These are phyloP conservation scores for Colletotrichum filicis DNA, from an alignment of 2,329 filamentous ascomycete species.

Conservation along the genomic window DNA sequence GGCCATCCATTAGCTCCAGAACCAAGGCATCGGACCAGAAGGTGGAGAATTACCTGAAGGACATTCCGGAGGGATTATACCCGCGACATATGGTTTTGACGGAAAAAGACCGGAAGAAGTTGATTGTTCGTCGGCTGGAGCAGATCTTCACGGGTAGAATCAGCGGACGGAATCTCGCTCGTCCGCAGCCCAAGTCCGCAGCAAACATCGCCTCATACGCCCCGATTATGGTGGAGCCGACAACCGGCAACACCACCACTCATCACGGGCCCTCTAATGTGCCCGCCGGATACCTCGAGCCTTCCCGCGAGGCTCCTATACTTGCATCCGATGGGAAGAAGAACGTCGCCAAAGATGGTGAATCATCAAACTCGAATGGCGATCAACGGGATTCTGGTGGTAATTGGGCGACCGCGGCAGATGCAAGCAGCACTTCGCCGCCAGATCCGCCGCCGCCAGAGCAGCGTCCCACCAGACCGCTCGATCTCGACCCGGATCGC, in stretches of 20 bases:
- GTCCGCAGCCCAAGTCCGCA: conserved; percentile 39
- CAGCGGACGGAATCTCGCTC: conserved; percentile 50
- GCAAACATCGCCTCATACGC: conserved; percentile 29
- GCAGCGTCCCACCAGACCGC: conserved; percentile 80
- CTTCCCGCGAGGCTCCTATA: conserved; percentile 61
- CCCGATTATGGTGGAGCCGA: conserved; percentile 43
- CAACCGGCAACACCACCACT: conserved; percentile 38
- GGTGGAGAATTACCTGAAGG: conserved; percentile 76
- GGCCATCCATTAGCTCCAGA: conserved; percentile 49
- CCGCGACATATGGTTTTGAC: conserved; percentile 72
- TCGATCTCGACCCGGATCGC: conserved; percentile 83
- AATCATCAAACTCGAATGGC: conserved; percentile 60
- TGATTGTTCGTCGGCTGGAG: conserved; percentile 81
- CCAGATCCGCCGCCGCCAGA: conserved; percentile 61
- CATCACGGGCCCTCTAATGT: conserved; percentile 50
- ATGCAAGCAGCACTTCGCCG: conserved; percentile 52
- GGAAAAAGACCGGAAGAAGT: conserved; percentile 79
- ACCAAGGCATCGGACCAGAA: conserved; percentile 64
- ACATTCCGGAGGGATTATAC: conserved; percentile 77
- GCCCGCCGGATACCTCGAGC: conserved; percentile 40
- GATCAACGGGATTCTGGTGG: conserved; percentile 58
- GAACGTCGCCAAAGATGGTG: conserved; percentile 53
- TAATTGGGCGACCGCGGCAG: conserved; percentile 39
- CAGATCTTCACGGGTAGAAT: conserved; percentile 84
- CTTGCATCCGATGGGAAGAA: conserved; percentile 51